phyloP scores from a whole-genome alignment of 768 basidiomycete species.

The Pluteus cervinus region DNA sequence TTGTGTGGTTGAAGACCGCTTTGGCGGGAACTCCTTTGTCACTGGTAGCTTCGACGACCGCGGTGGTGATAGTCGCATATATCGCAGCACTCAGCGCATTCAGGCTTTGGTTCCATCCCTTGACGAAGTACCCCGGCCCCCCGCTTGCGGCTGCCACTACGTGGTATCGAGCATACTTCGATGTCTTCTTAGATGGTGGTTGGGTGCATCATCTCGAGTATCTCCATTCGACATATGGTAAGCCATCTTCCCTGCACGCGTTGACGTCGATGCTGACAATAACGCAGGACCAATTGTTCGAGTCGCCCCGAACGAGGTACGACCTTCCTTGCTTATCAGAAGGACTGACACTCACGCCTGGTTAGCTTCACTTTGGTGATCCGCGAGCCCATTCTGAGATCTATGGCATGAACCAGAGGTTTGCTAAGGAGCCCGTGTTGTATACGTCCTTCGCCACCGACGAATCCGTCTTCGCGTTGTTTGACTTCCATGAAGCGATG shows the following conservation, averaged over 20 bases:
- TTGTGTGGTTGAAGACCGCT: too few species aligned
- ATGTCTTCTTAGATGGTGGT: constrained; percentile 30
- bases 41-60: too few species aligned
- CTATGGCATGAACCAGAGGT: constrained; percentile 30
- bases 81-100: too few species aligned
- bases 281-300: constrained; percentile 28
- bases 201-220: constrained; percentile 28
- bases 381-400: constrained; percentile 34
- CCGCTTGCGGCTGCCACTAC: constrained; percentile 23
- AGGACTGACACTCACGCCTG: too few species aligned
- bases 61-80: too few species aligned
- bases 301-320: constrained; percentile 33
- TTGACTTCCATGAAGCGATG: constrained; percentile 27
- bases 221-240: constrained; percentile 33
- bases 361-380: constrained; percentile 40
- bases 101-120: constrained; percentile 22
- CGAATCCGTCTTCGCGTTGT: constrained; percentile 29
- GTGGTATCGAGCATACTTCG: constrained; percentile 28
- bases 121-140: constrained; percentile 27
- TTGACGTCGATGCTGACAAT: neutral
- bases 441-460: constrained; percentile 32
- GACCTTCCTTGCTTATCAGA: constrained; percentile 8
- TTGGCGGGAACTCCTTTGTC: too few species aligned
- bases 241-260: neutral
- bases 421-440: constrained; percentile 28